Evolutionary conservation across 1,139 yeast species (phyloP), one percentile per base, ranked within the genome.

Genomic region (Saccharomycopsis crataegensis): DNA sequence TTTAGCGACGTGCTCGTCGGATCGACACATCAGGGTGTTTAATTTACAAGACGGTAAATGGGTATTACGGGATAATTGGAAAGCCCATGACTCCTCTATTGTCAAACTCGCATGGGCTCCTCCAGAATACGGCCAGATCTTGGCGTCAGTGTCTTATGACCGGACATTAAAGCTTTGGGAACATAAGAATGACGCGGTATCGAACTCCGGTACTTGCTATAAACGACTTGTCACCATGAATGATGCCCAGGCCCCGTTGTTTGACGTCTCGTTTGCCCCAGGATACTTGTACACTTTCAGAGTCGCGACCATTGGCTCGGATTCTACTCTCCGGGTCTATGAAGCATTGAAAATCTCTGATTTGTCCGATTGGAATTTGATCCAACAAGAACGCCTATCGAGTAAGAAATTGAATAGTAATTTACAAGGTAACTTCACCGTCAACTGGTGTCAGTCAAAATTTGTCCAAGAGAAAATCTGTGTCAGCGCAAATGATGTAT

Each of bases 371-470:
- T 93, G 99, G 99, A 79, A 86, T 1, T 68, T 86, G 43, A 78
- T 89, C 33, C 57, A 53, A 38, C 40, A 43, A 34, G 48, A 38
- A 41, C 77, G 80, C 11, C 80, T 89, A n/a, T 70, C 88, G 56
- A 77, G 74, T 47, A 70, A 71, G n/a, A 80, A 84, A 16, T 94
- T 94, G 0, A 91, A 93, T 1, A 80, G 85, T 48, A 88, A 87
- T 62, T 71, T 89, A 57, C 98, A 91, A 67, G 83, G 94, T 56
- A 88, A 90, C 62, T 93, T 91, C 65, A 82, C 90, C 37, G 70
- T 93, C 42, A 83, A 89, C 50, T 93, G 99, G 99, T 90, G 98
- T 63, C 95, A 96, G 0, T 83, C 96, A 1, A 82, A 88, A 64
- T 87, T 87, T 59, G 78, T 86, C 50, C 76, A 82, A 11, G 98